A percentile compares a stretch with the other conserved stretches of the same genome.
phyloP scores from a whole-genome alignment of 208 protist species.

The Balamuthia mandrillaris region DNA sequence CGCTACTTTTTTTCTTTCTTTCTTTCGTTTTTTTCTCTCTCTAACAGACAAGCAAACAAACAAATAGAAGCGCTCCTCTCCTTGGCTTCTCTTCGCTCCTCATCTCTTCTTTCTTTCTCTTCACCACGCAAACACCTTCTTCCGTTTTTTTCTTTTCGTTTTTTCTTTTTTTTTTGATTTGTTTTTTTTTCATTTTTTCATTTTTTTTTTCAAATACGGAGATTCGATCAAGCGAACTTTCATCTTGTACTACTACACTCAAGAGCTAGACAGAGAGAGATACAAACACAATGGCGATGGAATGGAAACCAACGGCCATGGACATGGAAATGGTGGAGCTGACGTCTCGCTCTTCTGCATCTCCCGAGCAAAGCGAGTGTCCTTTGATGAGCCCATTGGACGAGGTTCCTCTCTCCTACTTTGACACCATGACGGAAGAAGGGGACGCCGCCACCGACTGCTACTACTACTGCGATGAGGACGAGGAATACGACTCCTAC shows the following conservation, averaged over 20 bases:
- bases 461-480: neutral
- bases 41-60: too few relatives aligned
- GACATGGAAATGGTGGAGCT: constrained; percentile 2
- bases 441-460: neutral
- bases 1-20: too few relatives aligned
- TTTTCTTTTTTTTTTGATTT: neutral
- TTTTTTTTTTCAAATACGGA: neutral
- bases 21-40: too few relatives aligned
- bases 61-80: too few relatives aligned
- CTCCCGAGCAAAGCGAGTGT: neutral
- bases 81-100: too few relatives aligned
- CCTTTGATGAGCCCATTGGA: neutral
- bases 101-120: neutral
- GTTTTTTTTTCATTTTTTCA: neutral
- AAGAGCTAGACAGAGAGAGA: neutral
- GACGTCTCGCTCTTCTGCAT: too few relatives aligned
- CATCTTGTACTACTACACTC: neutral
- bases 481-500: neutral
- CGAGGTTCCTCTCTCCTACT: neutral
- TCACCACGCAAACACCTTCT: neutral
- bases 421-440: neutral
- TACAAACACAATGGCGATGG: neutral
- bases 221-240: neutral
- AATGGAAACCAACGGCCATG: neutral
- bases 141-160: neutral